These are phyloP conservation scores for Amanita subjunquillea DNA, from an alignment of 768 basidiomycete genomes.

Conservation along the genomic window DNA sequence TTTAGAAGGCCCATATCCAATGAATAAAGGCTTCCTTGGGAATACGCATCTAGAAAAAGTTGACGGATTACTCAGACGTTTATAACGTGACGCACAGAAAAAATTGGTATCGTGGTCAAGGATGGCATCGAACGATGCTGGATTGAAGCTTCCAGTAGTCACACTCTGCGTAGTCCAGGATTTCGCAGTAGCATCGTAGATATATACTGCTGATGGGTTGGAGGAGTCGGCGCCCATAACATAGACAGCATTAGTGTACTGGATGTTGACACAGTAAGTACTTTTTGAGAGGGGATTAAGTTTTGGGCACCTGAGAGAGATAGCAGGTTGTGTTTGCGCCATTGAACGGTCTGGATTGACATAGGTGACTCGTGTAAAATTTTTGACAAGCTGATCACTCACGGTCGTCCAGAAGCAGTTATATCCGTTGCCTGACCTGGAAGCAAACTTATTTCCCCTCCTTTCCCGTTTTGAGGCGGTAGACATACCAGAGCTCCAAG, in stretches of 20 bases:
- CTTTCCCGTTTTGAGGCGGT: background rate
- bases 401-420: slow-evolving; percentile 72
- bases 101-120: slow-evolving; percentile 94
- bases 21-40: slow-evolving; percentile 51
- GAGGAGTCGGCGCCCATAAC: slow-evolving; percentile 68
- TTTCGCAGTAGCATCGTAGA: slow-evolving; percentile 64
- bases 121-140: slow-evolving; percentile 54
- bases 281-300: background rate
- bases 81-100: slow-evolving; percentile 44
- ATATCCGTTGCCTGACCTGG: slow-evolving; percentile 54
- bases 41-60: slow-evolving; percentile 49
- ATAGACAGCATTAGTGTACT: slow-evolving; percentile 84
- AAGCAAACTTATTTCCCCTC: slow-evolving; percentile 1
- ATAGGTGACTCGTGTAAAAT: background rate
- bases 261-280: slow-evolving; percentile 7
- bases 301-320: slow-evolving; percentile 45
- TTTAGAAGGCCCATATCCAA: slow-evolving; percentile 63
- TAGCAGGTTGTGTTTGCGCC: slow-evolving; percentile 58
- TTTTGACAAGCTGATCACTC: slow-evolving; percentile 17
- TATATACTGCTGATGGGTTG: slow-evolving; percentile 62
- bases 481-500: slow-evolving; percentile 44
- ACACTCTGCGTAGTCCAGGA: slow-evolving; percentile 73
- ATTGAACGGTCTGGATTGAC: slow-evolving; percentile 46
- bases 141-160: slow-evolving; percentile 44
- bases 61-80: background rate